These are phyloP conservation scores for Penicillium manginii DNA, from an alignment of 495 filamentous ascomycete species.

Conservation along the genomic window DNA sequence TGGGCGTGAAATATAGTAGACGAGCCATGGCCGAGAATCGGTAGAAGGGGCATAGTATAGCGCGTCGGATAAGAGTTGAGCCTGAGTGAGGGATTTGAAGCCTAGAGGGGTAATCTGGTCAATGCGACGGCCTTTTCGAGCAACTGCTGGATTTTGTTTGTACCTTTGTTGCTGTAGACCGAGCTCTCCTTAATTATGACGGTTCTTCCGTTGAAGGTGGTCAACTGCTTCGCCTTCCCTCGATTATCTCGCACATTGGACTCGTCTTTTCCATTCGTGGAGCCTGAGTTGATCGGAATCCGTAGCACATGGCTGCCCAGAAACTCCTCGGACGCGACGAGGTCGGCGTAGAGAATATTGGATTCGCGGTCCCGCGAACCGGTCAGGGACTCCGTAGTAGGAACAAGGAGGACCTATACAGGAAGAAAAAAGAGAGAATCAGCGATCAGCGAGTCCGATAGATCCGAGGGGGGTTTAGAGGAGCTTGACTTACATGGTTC, in stretches of 20 bases:
- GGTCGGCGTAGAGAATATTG: conserved; percentile 73
- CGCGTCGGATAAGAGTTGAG: conserved; percentile 81
- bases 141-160: conserved; percentile 23
- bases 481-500: conserved; percentile 68
- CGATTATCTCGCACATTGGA: conserved; percentile 83
- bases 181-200: conserved; percentile 93
- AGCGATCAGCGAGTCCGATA: conserved; percentile 22
- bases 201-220: conserved; percentile 89
- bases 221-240: conserved; percentile 91
- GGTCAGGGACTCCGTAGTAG: conserved; percentile 87
- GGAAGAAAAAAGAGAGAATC: conserved; percentile 16
- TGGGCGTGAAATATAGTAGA: conserved; percentile 96
- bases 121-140: conserved; percentile 14
- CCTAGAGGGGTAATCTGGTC: conserved; percentile 53
- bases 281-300: conserved; percentile 63
- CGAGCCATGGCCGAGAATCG: conserved; percentile 87
- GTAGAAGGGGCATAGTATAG: conserved; percentile 85
- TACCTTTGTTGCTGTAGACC: conserved; percentile 96
- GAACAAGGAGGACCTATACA: conserved; percentile 81
- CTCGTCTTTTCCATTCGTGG: conserved; percentile 63
- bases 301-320: conserved; percentile 95
- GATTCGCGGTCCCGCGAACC: conserved; percentile 89
- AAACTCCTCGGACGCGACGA: conserved; percentile 89
- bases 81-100: conserved; percentile 89
- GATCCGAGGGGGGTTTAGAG: conserved; percentile 13